These are phyloP conservation scores for Chenopodium suecicum DNA, from an alignment of 148 eudicot species.

Conservation along the genomic window DNA sequence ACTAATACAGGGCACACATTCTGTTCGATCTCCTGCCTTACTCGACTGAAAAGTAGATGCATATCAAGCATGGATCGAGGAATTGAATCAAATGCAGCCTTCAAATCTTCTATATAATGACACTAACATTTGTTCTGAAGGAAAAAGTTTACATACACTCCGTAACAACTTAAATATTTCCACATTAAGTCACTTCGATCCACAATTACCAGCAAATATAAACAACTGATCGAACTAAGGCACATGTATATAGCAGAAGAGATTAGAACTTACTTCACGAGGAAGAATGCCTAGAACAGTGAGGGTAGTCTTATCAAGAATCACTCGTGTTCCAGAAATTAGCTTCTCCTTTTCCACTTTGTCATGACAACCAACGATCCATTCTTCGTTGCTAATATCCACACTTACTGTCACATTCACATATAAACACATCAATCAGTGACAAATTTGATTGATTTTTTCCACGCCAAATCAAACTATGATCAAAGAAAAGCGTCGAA, in stretches of 20 bases:
- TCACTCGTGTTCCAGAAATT: slow-evolving; percentile 89
- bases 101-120: no score
- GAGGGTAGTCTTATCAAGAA: slow-evolving; percentile 93
- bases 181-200: no score
- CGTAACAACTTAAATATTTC: no score
- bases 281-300: slow-evolving; percentile 96
- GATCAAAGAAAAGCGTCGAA: not conserved
- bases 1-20: no score
- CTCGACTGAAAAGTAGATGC: no score
- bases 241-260: not conserved
- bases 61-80: no score
- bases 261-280: slow-evolving; percentile 62
- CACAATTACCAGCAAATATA: no score
- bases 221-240: no score
- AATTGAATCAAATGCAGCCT: no score
- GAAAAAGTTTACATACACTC: no score
- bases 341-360: slow-evolving; percentile 96
- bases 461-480: not conserved
- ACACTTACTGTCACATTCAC: slow-evolving; percentile 45
- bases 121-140: no score
- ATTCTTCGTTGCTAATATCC: slow-evolving; percentile 87
- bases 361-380: slow-evolving; percentile 91
- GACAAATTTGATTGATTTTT: not conserved
- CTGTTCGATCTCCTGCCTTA: no score
- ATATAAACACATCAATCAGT: slow-evolving; percentile 12